Base-by-base conservation (phyloP, 257 asterid genomes). In the Fraxinus anomala region DNA sequence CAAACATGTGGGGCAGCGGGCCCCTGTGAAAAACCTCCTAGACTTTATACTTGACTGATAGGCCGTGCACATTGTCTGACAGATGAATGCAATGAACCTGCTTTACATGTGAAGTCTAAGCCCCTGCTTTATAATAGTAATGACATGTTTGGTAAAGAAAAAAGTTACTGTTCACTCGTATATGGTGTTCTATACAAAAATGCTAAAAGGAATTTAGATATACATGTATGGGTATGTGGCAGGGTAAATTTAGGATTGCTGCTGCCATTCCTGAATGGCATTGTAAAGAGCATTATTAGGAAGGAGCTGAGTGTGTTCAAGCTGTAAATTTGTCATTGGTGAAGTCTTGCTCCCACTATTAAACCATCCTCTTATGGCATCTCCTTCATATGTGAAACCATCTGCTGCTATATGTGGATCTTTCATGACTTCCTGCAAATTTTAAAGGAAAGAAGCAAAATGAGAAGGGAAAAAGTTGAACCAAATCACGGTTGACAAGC, bases 181-280 rank as follows among this genome's bases (percentile, higher is more conserved):
- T 63, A 12, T 12, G 26, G 1, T 23, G 26, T 23, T 23, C 13
- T 23, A 21, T 10, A 24, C 68, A 28, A 23, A 61, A 63, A 63
- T 9, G 36, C 6, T 28, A 63, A 24, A 63, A 63, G 34, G 19
- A 24, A 63, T 26, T 24, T 3, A 63, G 19, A 63, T 63, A 26
- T 63, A 63, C 33, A 63, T 24, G 69, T 26, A 63, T 3, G 69
- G n/a, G 19, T 11, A 63, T 63, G 3, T 1, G 36, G 17, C 33
- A 10, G 2, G 17, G 69, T 6, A 11, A 7, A 63, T 74, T 87
- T 83, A 83, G 44, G 86, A 47, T 72, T 80, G 88, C 23, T 88
- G 91, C 77, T 90, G 89, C 99, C 99, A 94, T 79, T 94, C 97
- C 84, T 92, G 97, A 84, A 94, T 94, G 36, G 97, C 99, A 80